Conservation (phyloP, 371 early-diverging fungal species). For the Actinomortierella wolfii region DNA sequence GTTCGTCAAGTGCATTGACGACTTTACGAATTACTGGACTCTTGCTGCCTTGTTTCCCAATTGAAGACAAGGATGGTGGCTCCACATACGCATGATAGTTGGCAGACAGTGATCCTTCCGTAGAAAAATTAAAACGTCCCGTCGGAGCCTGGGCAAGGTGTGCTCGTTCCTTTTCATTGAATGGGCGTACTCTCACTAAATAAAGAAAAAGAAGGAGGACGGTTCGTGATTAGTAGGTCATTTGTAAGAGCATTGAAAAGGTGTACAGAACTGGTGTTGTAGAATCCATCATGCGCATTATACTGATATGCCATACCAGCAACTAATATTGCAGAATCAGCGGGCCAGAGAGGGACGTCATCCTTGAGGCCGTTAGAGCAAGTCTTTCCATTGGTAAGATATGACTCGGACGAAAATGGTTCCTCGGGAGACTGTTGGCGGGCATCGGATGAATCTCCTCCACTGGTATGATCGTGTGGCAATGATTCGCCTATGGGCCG, state of each 20-base stretch:
- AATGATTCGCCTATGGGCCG: too few species aligned
- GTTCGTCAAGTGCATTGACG: conserved; percentile 63
- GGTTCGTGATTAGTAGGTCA: neutral
- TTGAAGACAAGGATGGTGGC: conserved; percentile 7
- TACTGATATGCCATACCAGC: conserved; percentile 18
- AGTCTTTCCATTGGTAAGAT: too few species aligned
- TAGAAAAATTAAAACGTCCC: conserved; percentile 45
- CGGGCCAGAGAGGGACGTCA: conserved; percentile 32
- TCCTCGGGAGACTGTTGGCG: too few species aligned
- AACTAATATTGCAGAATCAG: conserved; percentile 43
- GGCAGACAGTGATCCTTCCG: conserved; percentile 28
- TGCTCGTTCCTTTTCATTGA: conserved; percentile 53
- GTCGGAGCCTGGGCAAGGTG: conserved; percentile 32
- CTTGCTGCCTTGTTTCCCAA: conserved; percentile 1
- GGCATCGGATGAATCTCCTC: too few species aligned
- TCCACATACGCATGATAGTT: conserved; percentile 8
- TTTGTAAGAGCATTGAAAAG: neutral
- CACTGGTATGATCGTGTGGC: too few species aligned
- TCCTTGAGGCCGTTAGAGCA: neutral
- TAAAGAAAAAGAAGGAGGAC: neutral
- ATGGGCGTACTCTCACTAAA: conserved; percentile 65
- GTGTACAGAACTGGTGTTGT: neutral
- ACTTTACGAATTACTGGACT: conserved; percentile 51
- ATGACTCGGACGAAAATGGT: too few species aligned
- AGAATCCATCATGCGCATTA: neutral